Evolutionary conservation across 75 land plant genomes (phyloP).

Genomic region (Pseudotsuga menziesii): DNA sequence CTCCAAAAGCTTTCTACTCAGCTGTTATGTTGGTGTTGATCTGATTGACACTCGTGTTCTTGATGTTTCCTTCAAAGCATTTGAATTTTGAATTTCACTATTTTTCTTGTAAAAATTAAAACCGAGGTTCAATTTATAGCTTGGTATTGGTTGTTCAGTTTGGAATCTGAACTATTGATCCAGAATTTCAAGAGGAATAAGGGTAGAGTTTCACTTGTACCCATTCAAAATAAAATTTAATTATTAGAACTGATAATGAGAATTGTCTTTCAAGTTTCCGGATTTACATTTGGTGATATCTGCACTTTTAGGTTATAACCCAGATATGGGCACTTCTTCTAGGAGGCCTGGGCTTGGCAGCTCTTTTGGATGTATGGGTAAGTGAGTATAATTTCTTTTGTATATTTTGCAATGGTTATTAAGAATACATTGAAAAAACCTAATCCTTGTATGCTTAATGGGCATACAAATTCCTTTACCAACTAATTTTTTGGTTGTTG

Average conservation of each 20-base stretch:
- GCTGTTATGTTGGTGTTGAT: background rate
- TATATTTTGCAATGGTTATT: background rate
- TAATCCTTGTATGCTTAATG: background rate
- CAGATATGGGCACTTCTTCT: conserved; percentile 94
- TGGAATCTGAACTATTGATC: background rate
- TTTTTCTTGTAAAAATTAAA: background rate
- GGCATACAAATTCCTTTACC: background rate
- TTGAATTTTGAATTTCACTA: background rate
- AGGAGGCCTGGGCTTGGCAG: conserved; percentile 79
- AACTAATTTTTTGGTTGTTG: conserved; percentile 3
- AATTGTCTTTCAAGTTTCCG: background rate
- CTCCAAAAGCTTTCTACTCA: background rate
- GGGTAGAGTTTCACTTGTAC: background rate
- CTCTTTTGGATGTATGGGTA: conserved; percentile 87
- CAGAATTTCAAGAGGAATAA: background rate
- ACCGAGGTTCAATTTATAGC: too few species aligned
- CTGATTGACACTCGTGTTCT: background rate
- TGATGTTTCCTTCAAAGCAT: background rate
- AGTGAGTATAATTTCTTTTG: conserved; percentile 7
- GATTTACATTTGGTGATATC: conserved; percentile 6
- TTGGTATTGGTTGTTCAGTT: background rate
- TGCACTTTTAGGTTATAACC: conserved; percentile 70
- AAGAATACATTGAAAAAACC: background rate
- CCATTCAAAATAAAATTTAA: background rate
- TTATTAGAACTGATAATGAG: background rate